Evolutionary conservation across 441 rosid genomes (phyloP).

Genomic region (Dalechampia spathulata): DNA sequence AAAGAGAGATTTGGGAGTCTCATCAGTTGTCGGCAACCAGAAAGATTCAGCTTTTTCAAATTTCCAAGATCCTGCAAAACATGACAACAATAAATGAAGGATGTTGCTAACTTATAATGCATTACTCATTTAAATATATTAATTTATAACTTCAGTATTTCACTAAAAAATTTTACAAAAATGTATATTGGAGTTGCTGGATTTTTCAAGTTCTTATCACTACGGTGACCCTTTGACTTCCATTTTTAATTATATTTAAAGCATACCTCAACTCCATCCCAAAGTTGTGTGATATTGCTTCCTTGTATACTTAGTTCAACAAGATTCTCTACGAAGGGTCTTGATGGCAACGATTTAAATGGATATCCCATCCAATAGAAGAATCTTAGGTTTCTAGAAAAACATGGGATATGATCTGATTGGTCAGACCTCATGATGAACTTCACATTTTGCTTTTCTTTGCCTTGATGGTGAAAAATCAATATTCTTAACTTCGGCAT

Average conservation of each 20-base stretch:
- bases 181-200: too few species aligned
- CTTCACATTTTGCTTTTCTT: not conserved
- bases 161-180: too few species aligned
- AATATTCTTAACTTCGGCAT: conserved; percentile 4
- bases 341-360: conserved; percentile 6
- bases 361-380: conserved; percentile 15
- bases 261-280: not conserved
- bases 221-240: not conserved
- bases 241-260: not conserved
- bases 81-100: not conserved
- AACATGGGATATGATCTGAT: too few species aligned
- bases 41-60: not conserved
- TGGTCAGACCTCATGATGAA: not conserved
- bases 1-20: not conserved
- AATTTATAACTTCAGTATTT: too few species aligned
- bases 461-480: not conserved
- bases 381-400: not conserved
- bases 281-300: not conserved
- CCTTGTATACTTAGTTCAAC: not conserved
- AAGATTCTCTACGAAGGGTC: conserved; percentile 4
- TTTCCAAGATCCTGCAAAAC: not conserved
- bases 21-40: not conserved
- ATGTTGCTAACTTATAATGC: not conserved
- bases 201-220: too few species aligned
- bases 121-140: not conserved